phyloP scores from a whole-genome alignment of 345 rosid genomes.

The Punica granatum region DNA sequence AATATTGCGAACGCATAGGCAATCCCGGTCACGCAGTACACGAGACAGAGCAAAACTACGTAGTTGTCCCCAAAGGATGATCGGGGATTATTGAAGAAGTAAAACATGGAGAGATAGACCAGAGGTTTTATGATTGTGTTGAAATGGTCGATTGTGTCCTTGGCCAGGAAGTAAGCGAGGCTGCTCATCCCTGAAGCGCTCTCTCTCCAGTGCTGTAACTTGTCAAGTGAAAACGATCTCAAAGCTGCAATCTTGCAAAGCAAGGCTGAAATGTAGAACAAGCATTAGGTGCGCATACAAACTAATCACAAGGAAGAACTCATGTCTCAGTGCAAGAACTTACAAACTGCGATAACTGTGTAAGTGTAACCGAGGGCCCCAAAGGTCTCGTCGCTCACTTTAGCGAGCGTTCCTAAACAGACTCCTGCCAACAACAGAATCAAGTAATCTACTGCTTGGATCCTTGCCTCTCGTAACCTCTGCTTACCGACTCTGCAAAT shows the following conservation, averaged over 20 bases:
- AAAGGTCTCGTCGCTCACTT: conserved; percentile 97
- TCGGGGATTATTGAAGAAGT: conserved; percentile 96
- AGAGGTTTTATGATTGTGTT: conserved; percentile 80
- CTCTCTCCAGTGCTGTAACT: conserved; percentile 93
- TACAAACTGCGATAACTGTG: conserved; percentile 94
- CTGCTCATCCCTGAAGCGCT: conserved; percentile 95
- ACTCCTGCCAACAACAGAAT: conserved; percentile 89
- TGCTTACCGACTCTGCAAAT: conserved; percentile 79
- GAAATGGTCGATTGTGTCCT: conserved; percentile 91
- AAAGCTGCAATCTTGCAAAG: conserved; percentile 88
- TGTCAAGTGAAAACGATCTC: conserved; percentile 85
- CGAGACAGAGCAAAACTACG: conserved; percentile 67
- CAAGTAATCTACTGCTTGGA: conserved; percentile 84
- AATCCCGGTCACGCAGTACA: conserved; percentile 92
- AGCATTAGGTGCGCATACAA: too few relatives aligned
- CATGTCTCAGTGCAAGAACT: conserved; percentile 23
- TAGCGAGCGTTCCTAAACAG: conserved; percentile 95
- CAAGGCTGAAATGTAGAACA: conserved; percentile 52
- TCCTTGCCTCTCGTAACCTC: conserved; percentile 81
- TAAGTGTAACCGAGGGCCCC: conserved; percentile 87
- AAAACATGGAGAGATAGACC: conserved; percentile 92
- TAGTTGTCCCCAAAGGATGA: conserved; percentile 73
- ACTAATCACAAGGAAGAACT: neutral
- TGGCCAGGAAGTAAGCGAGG: conserved; percentile 81
- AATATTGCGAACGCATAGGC: conserved; percentile 73